Percentiles rank a stretch among this genome's conserved stretches.
These are phyloP conservation scores for Termitomyces titanicus DNA, from an alignment of 768 basidiomycete genomes.

Conservation along the genomic window DNA sequence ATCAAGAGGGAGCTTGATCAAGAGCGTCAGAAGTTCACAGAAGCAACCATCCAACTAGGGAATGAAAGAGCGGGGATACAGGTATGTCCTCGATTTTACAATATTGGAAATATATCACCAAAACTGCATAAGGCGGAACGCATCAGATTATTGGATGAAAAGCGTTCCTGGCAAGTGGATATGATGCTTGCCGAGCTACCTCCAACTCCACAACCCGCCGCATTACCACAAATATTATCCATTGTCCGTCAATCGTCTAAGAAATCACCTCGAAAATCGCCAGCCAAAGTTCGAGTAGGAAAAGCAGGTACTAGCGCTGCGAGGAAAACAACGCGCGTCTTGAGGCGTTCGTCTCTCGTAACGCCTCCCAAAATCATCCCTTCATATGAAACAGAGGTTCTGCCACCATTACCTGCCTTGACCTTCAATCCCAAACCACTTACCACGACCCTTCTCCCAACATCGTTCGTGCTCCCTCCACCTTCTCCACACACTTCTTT, in stretches of 20 bases:
- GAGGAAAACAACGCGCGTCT: conserved; percentile 43
- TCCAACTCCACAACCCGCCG: conserved; percentile 33
- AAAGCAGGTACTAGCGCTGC: conserved; percentile 35
- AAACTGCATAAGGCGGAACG: conserved; percentile 48
- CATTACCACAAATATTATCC: neutral
- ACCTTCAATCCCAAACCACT: conserved; percentile 36
- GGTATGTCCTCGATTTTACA: conserved; percentile 32
- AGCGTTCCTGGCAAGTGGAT: conserved; percentile 68
- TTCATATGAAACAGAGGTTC: conserved; percentile 40
- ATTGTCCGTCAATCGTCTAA: conserved; percentile 9
- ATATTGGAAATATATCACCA: neutral
- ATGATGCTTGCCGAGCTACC: conserved; percentile 57
- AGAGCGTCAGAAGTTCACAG: conserved; percentile 62
- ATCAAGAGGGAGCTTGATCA: conserved; percentile 57
- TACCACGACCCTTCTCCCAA: conserved; percentile 53
- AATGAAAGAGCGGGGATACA: conserved; percentile 65
- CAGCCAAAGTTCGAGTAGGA: conserved; percentile 43
- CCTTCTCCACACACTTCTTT: conserved; percentile 70
- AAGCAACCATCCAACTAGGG: conserved; percentile 58
- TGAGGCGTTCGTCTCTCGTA: conserved; percentile 44
- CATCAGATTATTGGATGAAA: conserved; percentile 61
- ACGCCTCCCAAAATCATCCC: conserved; percentile 32
- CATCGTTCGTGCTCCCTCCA: conserved; percentile 74
- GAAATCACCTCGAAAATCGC: conserved; percentile 37
- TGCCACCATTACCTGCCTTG: conserved; percentile 29